These are phyloP conservation scores for Harrya chromipes DNA, from an alignment of 768 basidiomycete species.

Conservation along the genomic window DNA sequence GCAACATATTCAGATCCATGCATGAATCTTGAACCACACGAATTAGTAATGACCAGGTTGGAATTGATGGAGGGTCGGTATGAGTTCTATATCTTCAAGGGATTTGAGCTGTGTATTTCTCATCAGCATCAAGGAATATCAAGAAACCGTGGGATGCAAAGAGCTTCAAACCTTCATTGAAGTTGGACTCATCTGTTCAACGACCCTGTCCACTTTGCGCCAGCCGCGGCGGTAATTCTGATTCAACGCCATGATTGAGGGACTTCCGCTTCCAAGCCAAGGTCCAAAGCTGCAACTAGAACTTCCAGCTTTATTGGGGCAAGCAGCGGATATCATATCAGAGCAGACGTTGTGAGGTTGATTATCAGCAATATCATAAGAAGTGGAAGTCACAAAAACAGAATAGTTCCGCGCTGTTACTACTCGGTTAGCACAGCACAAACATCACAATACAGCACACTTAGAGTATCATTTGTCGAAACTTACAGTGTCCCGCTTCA, in stretches of 20 bases:
- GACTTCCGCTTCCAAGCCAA: no score
- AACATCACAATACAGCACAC: background rate
- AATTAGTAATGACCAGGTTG: background rate
- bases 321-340: background rate
- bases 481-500: no score
- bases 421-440: no score
- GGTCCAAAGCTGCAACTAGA: background rate
- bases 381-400: background rate
- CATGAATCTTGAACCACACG: background rate
- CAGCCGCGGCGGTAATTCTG: no score
- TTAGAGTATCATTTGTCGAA: background rate
- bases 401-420: no score
- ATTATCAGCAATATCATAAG: conserved; percentile 1
- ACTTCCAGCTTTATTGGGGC: no score
- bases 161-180: background rate
- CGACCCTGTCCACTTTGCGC: no score
- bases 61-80: background rate
- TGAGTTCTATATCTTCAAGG: background rate
- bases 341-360: background rate
- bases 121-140: background rate
- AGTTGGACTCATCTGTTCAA: background rate
- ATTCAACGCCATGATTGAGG: no score
- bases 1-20: background rate
- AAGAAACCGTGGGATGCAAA: background rate
- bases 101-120: conserved; percentile 8